Base-by-base conservation (phyloP, 306 rosid genomes). In the Begonia masoniana region DNA sequence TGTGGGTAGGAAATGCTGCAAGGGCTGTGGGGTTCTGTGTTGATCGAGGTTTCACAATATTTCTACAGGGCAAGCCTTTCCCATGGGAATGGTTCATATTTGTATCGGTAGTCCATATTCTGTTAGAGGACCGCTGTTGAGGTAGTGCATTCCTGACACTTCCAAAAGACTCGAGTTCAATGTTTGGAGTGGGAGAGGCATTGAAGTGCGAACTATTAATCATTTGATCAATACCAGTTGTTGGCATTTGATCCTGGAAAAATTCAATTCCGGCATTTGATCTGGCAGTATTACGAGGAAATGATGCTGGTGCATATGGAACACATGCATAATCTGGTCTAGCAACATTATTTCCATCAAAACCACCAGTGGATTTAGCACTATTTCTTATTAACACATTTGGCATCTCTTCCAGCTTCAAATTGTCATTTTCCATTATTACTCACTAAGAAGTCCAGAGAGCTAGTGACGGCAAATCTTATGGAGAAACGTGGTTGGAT, bases 341-440 rank as follows among this genome's bases (percentile, higher is more conserved):
- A 7, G 39, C 39, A 3, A 63, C 48, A 66, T 47, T 62, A 17
- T 15, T 31, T n/a, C 24, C 56, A 45, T 53, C 46, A 50, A 41
- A 47, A 11, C 16, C 23, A 19, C 42, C 56, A 42, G 23, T 41
- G 55, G 61, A 49, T 47, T 35, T 43, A 53, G 54, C 55, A 57
- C 54, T 49, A 41, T 51, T 62, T 11, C 12, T 58, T 12, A 21
- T 42, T 51, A 10, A 12, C 41, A 15, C 41, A 16, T 58, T 17
- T 14, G 56, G 65, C 3, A 47, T 12, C 15, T 50, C 43, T 52
- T 16, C 61, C 57, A 47, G 57, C 31, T 54, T 62, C 39, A 36
- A 55, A 19, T 48, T 54, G 12, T 71, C 69, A 58, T 67, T 66
- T 8, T 15, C 72, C 69, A 66, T 71, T 12, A 19, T 19, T 39